Evolutionary conservation across 2,329 filamentous ascomycete genomes (phyloP).

Genomic region (Microcyclosporella mali): DNA sequence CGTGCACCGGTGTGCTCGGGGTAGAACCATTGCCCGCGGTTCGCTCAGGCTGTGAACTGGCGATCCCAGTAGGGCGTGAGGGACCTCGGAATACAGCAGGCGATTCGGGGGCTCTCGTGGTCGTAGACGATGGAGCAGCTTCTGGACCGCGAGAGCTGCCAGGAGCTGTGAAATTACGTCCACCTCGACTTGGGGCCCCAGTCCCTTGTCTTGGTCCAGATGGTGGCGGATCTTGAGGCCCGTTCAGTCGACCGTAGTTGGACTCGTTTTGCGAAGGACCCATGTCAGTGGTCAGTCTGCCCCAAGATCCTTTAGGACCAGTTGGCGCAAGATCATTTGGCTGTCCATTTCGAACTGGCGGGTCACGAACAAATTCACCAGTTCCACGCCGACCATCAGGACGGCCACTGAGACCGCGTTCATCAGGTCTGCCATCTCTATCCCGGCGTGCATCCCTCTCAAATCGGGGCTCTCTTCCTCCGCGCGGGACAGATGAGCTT

Average conservation of each 20-base stretch:
- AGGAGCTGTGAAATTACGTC: constrained; percentile 35
- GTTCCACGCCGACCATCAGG: constrained; percentile 23
- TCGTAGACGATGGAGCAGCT: constrained; percentile 22
- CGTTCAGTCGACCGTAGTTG: constrained; percentile 46
- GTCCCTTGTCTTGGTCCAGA: constrained; percentile 48
- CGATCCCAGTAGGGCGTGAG: constrained; percentile 12
- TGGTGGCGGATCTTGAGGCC: constrained; percentile 42
- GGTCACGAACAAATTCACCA: constrained; percentile 20
- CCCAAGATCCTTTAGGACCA: constrained; percentile 50
- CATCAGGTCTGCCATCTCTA: constrained; percentile 18
- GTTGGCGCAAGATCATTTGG: constrained; percentile 43
- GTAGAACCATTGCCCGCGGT: constrained; percentile 20
- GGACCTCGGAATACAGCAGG: constrained; percentile 15
- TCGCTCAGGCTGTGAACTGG: constrained; percentile 16
- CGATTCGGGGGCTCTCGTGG: constrained; percentile 18
- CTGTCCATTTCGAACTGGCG: constrained; percentile 18
- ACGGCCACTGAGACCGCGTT: constrained; percentile 23
- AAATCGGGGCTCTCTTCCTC: constrained; percentile 14
- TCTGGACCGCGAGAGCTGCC: constrained; percentile 15
- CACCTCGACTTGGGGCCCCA: constrained; percentile 32
- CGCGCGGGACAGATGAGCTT: constrained; percentile 4
- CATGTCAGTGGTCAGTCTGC: constrained; percentile 40
- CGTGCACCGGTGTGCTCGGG: constrained; percentile 23
- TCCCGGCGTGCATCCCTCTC: constrained; percentile 22
- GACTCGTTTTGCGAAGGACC: constrained; percentile 37